Conservation (phyloP, 2,329 filamentous ascomycete species). For the Aspergillus sojae region DNA sequence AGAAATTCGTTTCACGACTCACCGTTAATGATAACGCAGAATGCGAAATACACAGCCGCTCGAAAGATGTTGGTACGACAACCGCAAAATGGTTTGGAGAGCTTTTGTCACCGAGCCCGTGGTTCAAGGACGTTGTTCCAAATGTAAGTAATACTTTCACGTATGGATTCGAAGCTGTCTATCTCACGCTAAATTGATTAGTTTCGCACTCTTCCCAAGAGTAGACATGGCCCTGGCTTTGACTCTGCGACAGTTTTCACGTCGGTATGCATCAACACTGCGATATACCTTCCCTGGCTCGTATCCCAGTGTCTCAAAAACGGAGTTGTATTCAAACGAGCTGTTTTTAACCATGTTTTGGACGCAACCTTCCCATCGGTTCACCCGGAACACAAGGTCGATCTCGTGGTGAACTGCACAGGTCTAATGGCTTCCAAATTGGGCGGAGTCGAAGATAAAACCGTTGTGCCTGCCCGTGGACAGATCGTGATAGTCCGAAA, state of each 20-base stretch:
- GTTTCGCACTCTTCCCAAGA: constrained; percentile 62
- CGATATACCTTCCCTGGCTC: constrained; percentile 82
- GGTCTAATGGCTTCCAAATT: constrained; percentile 73
- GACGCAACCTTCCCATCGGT: constrained; percentile 63
- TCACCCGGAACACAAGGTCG: constrained; percentile 56
- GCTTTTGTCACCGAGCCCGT: constrained; percentile 66
- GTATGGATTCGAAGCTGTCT: neutral
- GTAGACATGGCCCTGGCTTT: constrained; percentile 63
- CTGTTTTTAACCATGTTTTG: constrained; percentile 64
- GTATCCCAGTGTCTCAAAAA: constrained; percentile 73
- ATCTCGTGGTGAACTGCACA: constrained; percentile 79
- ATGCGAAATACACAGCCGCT: constrained; percentile 56
- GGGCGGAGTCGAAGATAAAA: constrained; percentile 75
- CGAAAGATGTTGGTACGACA: constrained; percentile 60
- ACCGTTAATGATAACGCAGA: constrained; percentile 28
- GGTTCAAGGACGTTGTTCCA: constrained; percentile 70
- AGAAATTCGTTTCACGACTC: neutral
- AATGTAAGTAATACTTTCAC: constrained; percentile 50
- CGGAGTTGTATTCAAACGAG: constrained; percentile 68
- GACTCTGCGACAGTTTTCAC: constrained; percentile 74
- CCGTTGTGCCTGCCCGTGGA: constrained; percentile 73
- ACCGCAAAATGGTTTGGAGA: constrained; percentile 64
- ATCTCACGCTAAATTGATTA: constrained; percentile 21
- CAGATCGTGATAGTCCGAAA: constrained; percentile 83
- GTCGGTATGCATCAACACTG: constrained; percentile 85